Percentiles rank a stretch among this genome's conserved stretches.
These are phyloP conservation scores for Durotheca rogersii DNA, from an alignment of 495 filamentous ascomycete species.

Conservation along the genomic window DNA sequence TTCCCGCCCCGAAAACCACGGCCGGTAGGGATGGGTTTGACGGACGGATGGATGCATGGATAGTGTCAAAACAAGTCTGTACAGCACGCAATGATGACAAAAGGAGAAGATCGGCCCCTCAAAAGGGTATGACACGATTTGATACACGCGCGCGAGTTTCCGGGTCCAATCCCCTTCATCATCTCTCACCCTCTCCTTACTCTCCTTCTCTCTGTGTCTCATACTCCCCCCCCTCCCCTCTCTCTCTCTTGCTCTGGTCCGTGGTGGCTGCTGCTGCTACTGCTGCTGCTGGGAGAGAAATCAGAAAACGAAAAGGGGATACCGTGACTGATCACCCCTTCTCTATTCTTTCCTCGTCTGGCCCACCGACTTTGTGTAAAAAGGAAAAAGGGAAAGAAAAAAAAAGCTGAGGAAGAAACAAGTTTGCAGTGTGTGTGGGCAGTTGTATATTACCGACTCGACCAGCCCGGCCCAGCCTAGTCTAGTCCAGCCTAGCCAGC, in stretches of 20 bases:
- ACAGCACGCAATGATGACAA: constrained; percentile 1
- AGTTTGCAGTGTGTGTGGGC: no score
- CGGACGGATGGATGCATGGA: neutral
- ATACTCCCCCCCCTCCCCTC: no score
- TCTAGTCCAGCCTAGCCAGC: constrained; percentile 3
- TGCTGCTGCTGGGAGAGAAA: no score
- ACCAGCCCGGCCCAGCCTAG: neutral
- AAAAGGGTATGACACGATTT: neutral
- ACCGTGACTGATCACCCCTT: neutral
- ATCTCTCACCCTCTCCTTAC: constrained; percentile 24
- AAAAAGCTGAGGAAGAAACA: no score
- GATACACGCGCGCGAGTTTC: neutral
- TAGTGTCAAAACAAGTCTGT: neutral
- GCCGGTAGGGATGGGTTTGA: no score
- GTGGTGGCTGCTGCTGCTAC: no score
- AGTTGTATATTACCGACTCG: neutral
- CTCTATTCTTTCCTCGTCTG: neutral
- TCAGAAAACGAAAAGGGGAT: neutral
- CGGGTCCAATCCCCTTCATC: constrained; percentile 8
- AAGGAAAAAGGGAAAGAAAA: no score
- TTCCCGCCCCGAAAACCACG: neutral
- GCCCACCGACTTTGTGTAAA: no score
- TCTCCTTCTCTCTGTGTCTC: no score
- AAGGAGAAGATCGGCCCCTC: constrained; percentile 13
- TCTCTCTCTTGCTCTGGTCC: no score